phyloP scores from a whole-genome alignment of 495 filamentous ascomycete genomes.

The Penicillium steckii region DNA sequence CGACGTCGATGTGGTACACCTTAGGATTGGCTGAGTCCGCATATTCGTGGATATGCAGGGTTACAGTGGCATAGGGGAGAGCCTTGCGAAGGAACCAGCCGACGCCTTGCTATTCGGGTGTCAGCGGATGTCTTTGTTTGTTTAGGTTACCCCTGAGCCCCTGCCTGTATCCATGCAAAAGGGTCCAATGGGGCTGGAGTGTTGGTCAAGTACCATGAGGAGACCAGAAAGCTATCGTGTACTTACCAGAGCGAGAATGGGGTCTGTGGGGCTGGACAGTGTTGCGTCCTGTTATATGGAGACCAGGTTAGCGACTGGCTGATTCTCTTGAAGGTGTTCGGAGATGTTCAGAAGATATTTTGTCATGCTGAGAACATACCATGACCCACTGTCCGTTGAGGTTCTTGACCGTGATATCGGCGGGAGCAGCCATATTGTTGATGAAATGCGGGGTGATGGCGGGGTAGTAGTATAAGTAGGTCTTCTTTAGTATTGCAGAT shows the following conservation, averaged over 20 bases:
- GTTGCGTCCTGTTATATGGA: conserved; percentile 66
- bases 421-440: conserved; percentile 78
- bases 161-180: too few relatives aligned
- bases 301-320: neutral
- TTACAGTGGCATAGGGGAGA: conserved; percentile 69
- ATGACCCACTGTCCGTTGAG: conserved; percentile 77
- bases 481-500: neutral
- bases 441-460: conserved; percentile 11
- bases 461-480: neutral
- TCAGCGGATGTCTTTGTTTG: conserved; percentile 11
- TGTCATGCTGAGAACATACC: conserved; percentile 48
- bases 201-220: neutral
- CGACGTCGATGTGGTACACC: conserved; percentile 74
- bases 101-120: conserved; percentile 64
- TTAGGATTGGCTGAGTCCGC: conserved; percentile 38
- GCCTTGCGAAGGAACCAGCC: conserved; percentile 79
- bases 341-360: too few relatives aligned
- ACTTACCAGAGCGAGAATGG: conserved; percentile 64
- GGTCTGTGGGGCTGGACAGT: conserved; percentile 69
- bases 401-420: conserved; percentile 66
- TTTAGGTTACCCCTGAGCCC: neutral
- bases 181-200: neutral
- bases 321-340: neutral
- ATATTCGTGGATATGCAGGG: conserved; percentile 67
- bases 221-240: neutral